These are phyloP conservation scores for Ulota crispa DNA, from an alignment of 225 moss, liverwort and hornwort species.

Conservation along the genomic window DNA sequence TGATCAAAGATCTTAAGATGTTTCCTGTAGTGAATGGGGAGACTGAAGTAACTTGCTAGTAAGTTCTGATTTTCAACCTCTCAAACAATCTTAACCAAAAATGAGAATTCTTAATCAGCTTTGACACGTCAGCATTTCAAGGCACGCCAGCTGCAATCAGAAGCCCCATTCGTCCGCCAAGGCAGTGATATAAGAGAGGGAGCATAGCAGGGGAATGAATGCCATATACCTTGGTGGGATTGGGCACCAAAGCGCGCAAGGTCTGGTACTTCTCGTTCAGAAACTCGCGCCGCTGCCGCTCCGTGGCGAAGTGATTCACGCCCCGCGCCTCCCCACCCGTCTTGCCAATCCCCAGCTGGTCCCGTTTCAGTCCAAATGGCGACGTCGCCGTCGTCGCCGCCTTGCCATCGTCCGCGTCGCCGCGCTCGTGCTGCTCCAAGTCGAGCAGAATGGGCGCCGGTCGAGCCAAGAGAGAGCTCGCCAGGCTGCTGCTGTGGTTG, in stretches of 20 bases:
- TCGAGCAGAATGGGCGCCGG: constrained; percentile 44
- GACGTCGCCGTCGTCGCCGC: constrained; percentile 6
- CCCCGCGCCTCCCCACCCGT: constrained; percentile 51
- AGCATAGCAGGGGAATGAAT: too few species aligned
- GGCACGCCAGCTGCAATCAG: too few species aligned
- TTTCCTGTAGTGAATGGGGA: too few species aligned
- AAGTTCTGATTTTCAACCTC: too few species aligned
- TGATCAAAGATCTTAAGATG: too few species aligned
- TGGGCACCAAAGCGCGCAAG: constrained; percentile 85
- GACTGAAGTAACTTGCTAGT: too few species aligned
- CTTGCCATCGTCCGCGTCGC: constrained; percentile 35
- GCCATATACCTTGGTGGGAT: constrained; percentile 80
- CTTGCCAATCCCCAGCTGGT: neutral
- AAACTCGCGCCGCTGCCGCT: constrained; percentile 86
- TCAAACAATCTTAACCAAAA: too few species aligned
- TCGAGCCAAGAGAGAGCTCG: constrained; percentile 15
- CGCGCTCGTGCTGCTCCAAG: constrained; percentile 44
- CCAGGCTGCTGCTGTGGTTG: neutral
- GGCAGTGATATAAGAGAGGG: too few species aligned
- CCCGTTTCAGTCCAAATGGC: constrained; percentile 39
- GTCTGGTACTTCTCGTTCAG: constrained; percentile 97
- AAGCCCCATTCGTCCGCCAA: too few species aligned
- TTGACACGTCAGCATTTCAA: too few species aligned
- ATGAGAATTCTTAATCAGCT: too few species aligned
- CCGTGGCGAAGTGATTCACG: constrained; percentile 87